Base-by-base conservation (phyloP, 495 filamentous ascomycete species). In the Tricharina praecox region DNA sequence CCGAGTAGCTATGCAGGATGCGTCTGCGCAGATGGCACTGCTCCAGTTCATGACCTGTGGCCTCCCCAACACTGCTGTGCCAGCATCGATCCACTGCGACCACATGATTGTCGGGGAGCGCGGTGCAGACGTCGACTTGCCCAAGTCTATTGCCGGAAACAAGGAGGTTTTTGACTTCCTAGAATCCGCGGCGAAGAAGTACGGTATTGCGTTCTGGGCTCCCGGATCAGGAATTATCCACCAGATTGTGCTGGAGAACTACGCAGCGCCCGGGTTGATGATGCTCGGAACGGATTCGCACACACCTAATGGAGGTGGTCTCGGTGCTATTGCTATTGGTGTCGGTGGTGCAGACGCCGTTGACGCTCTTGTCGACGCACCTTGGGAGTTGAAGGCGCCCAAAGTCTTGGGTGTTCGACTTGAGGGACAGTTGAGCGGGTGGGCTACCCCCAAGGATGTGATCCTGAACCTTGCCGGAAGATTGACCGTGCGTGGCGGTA, bases 221-320 rank as follows among this genome's bases (percentile, higher is more conserved):
- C 90, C 90, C 0, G 92, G 92, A 44, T 90, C 90, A n/a, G 90
- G 90, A 50, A 97, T 97, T 50, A 97, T 97, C 53, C 90, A 97
- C 67, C 90, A 97, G 72, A 92, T 82, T 49, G 90, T 97, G 35
- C 68, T 97, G 55, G 90, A 97, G 70, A 96, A 96, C 66, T 97
- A 97, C 61, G 83, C 90, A n/a, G 78, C 85, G 3, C 90, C 90
- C 3, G 90, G 90, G 37, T 62, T 95, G 58, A 95, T 97, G 90
- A 94, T 96, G 87, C 74, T 97, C n/a, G 90, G 90, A 48, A 97
- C 90, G 28, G 90, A 97, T 64, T 94, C 87, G 60, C 90, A 56
- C 53, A 95, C 90, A 23, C 90, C 90, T 18, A 96, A 97, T 63
- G 90, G 79, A 11, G 90, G 90, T 62, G 90, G 90, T 50, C 65